Conservation (phyloP, 306 rosid species). For the Rosa multiflora region DNA sequence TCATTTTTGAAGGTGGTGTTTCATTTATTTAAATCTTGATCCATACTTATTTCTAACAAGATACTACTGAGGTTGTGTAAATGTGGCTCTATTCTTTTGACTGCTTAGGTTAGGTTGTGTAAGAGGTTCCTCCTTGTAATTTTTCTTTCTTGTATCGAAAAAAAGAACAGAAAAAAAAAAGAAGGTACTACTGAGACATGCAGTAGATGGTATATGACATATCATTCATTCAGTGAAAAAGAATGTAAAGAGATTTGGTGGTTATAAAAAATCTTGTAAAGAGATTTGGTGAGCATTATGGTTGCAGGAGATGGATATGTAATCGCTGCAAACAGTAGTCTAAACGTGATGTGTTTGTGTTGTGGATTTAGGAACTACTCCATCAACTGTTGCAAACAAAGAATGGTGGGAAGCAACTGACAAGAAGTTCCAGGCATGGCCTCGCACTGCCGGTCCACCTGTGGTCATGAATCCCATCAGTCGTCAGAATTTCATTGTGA, state of each 20-base stretch:
- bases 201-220: background rate
- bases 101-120: too few species aligned
- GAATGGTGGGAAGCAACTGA: conserved; percentile 80
- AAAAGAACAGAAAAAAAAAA: fast-evolving
- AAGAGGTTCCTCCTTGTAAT: too few species aligned
- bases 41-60: background rate
- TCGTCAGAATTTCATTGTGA: conserved; percentile 48
- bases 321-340: background rate
- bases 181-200: background rate
- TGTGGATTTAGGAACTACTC: conserved; percentile 48
- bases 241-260: background rate
- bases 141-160: too few species aligned
- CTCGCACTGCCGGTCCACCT: conserved; percentile 59
- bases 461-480: conserved; percentile 47
- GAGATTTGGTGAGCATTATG: background rate
- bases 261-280: background rate
- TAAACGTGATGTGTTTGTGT: background rate
- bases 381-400: conserved; percentile 49
- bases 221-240: background rate
- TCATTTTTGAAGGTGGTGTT: background rate
- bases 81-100: too few species aligned
- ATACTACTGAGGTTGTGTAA: background rate
- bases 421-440: conserved; percentile 75
- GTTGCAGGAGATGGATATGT: background rate
- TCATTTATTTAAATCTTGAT: background rate